Percentiles rank a stretch among this genome's conserved stretches.
phyloP scores from a whole-genome alignment of 495 filamentous ascomycete genomes.

The Aspergillus indologenus region DNA sequence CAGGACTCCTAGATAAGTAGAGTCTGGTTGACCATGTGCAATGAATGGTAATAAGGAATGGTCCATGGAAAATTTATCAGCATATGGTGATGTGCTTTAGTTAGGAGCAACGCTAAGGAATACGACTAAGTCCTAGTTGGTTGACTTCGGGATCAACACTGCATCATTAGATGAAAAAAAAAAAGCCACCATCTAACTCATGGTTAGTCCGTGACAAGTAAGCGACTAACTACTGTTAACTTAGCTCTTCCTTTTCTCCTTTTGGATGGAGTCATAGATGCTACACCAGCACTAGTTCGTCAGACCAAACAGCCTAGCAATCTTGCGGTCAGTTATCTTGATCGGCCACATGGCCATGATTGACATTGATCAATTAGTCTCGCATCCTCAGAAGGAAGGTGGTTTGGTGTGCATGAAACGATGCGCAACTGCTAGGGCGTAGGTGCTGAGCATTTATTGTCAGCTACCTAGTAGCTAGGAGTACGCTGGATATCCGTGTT shows the following conservation, averaged over 20 bases:
- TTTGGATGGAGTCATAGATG: neutral
- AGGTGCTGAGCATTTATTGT: neutral
- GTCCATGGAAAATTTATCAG: conserved; percentile 1
- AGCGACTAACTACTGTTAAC: neutral
- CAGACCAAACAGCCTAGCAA: neutral
- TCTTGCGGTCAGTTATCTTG: neutral
- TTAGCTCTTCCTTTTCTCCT: neutral
- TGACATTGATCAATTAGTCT: conserved; percentile 1
- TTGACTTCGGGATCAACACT: conserved; percentile 9
- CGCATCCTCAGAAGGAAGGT: neutral
- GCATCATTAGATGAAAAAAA: conserved; percentile 4
- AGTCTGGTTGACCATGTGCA: neutral
- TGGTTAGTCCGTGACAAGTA: neutral
- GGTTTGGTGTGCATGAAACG: neutral
- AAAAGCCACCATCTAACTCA: neutral
- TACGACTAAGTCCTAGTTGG: neutral
- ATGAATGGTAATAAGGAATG: neutral
- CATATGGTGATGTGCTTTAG: conserved; percentile 8
- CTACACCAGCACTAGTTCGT: neutral
- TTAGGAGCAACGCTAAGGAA: neutral
- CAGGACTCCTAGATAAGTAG: too few species aligned
- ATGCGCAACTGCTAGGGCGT: neutral
- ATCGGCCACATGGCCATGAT: conserved; percentile 2
- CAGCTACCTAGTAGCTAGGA: too few species aligned
- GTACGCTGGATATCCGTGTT: neutral